Evolutionary conservation across 495 filamentous ascomycete genomes (phyloP), one percentile per base, ranked within the genome.

Genomic region (Penicillium pancosmium): DNA sequence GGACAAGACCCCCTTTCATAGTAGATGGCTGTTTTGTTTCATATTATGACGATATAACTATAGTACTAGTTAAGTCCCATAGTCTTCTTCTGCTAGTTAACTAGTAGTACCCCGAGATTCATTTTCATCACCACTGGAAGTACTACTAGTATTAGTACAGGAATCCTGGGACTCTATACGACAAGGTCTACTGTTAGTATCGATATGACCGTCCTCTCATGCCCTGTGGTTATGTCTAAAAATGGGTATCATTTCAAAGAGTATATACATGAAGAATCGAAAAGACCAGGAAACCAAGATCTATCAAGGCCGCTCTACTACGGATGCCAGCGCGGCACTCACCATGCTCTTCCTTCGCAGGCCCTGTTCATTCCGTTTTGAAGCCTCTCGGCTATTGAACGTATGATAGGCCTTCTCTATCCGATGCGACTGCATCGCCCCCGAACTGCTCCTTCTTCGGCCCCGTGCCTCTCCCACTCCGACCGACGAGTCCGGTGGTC

Each of bases 311-410:
- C 27, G 59, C 50, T 75, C 73, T 19, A 72, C 70, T 59, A 78
- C 71, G 15, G 72, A 76, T 5, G 76, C 76, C 62, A 79, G 59
- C 35, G 75, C 75, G 25, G 75, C 73, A 68, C 73, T 78, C 8
- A 80, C 76, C 38, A 80, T 65, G 56, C 78, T 80, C 67, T 75
- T 78, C 50, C 78, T 63, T 41, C 78, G 63, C 12, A 80, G 54
- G 0, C 74, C 72, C 50, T 75, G 71, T 31, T 79, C 78, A 54
- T 71, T 71, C 57, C 73, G 74, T 62, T 74, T 78, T 10, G 65
- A 68, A 27, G 67, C 44, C 40, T 73, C 72, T 18, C 71, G 64
- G n/a, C 61, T 54, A 3, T 65, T n/a, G 43, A 51, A 64, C 31
- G 48, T 33, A 52, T 71, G 57, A 54, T 77, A 73, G 27, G 52